phyloP scores from a whole-genome alignment of 371 early-diverging fungal species.

The Mucor circinelloides region DNA sequence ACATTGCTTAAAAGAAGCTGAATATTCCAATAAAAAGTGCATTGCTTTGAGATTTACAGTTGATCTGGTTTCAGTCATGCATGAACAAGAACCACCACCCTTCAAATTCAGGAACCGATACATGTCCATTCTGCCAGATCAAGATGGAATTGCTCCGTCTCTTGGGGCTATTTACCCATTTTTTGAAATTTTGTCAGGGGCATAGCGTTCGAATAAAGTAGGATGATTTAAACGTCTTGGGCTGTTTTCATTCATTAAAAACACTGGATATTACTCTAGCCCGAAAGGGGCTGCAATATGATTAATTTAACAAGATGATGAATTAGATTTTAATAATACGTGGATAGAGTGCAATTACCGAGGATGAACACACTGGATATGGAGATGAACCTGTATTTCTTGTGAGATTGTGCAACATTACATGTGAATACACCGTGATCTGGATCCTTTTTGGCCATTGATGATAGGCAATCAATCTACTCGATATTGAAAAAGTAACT shows the following conservation, averaged over 20 bases:
- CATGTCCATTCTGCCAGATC: neutral
- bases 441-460: neutral
- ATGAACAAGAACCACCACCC: neutral
- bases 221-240: too few relatives aligned
- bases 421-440: neutral
- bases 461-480: too few relatives aligned
- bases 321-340: neutral
- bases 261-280: too few relatives aligned
- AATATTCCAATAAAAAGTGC: neutral
- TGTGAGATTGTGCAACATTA: neutral
- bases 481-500: too few relatives aligned
- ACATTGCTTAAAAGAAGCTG: slow-evolving; percentile 45
- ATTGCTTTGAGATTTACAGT: neutral
- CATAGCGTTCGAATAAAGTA: too few relatives aligned
- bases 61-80: neutral
- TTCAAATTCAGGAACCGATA: neutral
- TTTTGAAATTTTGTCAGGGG: too few relatives aligned
- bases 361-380: neutral
- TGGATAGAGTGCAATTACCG: neutral
- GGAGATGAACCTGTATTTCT: neutral
- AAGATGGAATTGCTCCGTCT: neutral
- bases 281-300: neutral
- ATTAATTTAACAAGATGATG: too few relatives aligned
- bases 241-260: too few relatives aligned
- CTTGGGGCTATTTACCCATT: too few relatives aligned